These are phyloP conservation scores for Leccinum boreale DNA, from an alignment of 768 basidiomycete species.

Conservation along the genomic window DNA sequence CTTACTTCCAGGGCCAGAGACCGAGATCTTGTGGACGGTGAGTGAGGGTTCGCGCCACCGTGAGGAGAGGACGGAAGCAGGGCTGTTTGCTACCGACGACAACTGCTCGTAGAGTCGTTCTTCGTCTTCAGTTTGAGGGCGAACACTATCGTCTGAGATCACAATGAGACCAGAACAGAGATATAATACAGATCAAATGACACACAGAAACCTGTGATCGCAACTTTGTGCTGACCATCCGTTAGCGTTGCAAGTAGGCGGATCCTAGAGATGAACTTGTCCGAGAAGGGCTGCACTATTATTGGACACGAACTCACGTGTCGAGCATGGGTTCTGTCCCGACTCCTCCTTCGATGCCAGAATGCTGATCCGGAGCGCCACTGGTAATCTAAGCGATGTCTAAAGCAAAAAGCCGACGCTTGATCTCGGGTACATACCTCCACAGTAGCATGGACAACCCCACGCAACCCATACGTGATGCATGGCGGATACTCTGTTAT, in stretches of 20 bases:
- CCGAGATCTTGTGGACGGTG: constrained; percentile 81
- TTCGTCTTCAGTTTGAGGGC: constrained; percentile 66
- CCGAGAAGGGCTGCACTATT: neutral
- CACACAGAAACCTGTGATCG: constrained; percentile 83
- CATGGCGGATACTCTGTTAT: constrained; percentile 90
- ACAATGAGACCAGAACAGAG: neutral
- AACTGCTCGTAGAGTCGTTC: constrained; percentile 64
- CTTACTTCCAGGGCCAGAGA: constrained; percentile 78
- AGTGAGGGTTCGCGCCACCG: constrained; percentile 91
- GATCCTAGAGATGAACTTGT: constrained; percentile 47
- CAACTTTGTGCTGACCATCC: constrained; percentile 53
- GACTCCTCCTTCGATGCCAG: constrained; percentile 91
- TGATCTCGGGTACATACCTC: constrained; percentile 44
- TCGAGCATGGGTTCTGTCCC: constrained; percentile 89
- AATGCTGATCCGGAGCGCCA: constrained; percentile 79
- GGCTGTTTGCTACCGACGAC: constrained; percentile 61
- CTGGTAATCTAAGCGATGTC: constrained; percentile 55
- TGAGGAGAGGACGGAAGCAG: constrained; percentile 65
- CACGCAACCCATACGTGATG: constrained; percentile 91
- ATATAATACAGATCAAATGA: constrained; percentile 9
- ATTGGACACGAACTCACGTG: constrained; percentile 50
- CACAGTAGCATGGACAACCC: constrained; percentile 85
- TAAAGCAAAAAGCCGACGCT: neutral
- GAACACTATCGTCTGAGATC: constrained; percentile 68
- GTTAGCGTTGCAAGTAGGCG: constrained; percentile 71